Percentiles rank a stretch among this genome's conserved stretches.
Evolutionary conservation across 1,284 basidiomycete species (phyloP).

Genomic region (Trichosporon sp.): DNA sequence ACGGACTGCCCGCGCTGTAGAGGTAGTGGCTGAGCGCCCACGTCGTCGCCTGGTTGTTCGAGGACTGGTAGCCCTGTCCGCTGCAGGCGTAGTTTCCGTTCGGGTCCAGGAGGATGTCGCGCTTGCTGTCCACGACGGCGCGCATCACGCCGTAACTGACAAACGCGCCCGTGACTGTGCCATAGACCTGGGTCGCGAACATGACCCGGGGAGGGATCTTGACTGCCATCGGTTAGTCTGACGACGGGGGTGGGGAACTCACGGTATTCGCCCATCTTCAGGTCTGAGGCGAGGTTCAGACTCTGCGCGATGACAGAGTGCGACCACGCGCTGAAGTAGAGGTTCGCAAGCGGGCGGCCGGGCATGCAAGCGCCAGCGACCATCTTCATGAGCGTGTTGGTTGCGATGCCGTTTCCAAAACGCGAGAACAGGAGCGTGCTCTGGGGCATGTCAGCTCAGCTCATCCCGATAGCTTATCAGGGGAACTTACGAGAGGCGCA

Average conservation of each 20-base stretch:
- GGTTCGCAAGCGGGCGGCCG: conserved; percentile 37
- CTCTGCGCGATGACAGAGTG: conserved; percentile 35
- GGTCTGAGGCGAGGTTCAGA: conserved; percentile 32
- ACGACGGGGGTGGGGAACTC: not conserved
- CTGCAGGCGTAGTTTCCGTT: conserved; percentile 34
- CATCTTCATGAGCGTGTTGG: conserved; percentile 39
- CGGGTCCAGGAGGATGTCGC: conserved; percentile 33
- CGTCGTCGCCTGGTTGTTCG: conserved; percentile 32
- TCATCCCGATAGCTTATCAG: not conserved
- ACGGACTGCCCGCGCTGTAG: conserved; percentile 19
- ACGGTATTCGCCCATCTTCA: conserved; percentile 38
- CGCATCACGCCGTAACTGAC: conserved; percentile 43
- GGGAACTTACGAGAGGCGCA: conserved; percentile 35
- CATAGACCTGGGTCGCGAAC: conserved; percentile 38
- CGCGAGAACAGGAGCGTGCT: conserved; percentile 35
- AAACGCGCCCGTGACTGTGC: conserved; percentile 41
- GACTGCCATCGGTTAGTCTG: conserved; percentile 29
- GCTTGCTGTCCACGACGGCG: conserved; percentile 37
- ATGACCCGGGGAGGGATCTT: conserved; percentile 42
- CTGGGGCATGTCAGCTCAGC: not conserved
- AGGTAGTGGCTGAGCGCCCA: conserved; percentile 37
- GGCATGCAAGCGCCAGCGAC: conserved; percentile 35
- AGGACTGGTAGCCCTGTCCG: conserved; percentile 28
- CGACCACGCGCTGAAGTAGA: conserved; percentile 39
- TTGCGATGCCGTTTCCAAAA: conserved; percentile 37